phyloP scores from a whole-genome alignment of 108 stramenopile species.

The Cyclostephanos invisitatus region DNA sequence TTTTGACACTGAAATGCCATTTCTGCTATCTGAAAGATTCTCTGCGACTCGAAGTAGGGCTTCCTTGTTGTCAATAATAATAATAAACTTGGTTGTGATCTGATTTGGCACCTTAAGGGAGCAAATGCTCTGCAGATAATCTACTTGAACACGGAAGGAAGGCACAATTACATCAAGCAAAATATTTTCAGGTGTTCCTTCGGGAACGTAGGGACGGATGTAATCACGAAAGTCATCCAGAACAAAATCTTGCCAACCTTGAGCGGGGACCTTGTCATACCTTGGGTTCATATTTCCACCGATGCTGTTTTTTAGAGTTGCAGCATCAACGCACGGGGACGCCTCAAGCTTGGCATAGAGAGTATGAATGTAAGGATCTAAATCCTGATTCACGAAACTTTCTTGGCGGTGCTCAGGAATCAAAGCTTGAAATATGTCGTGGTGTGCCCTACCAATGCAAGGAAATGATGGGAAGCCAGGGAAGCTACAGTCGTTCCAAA shows the following conservation, averaged over 20 bases:
- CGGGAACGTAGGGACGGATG: neutral
- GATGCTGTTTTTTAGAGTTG: slow-evolving; percentile 29
- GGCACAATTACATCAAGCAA: slow-evolving; percentile 29
- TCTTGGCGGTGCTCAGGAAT: slow-evolving; percentile 45
- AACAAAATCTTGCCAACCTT: slow-evolving; percentile 47
- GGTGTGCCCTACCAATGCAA: slow-evolving; percentile 45
- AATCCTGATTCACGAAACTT: slow-evolving; percentile 56
- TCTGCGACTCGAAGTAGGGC: neutral
- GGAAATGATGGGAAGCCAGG: slow-evolving; percentile 69
- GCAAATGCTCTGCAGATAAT: slow-evolving; percentile 46
- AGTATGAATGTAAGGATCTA: slow-evolving; percentile 54
- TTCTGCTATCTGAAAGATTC: neutral
- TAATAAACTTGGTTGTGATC: slow-evolving; percentile 37
- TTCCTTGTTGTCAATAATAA: slow-evolving; percentile 56
- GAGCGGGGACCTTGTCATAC: slow-evolving; percentile 42
- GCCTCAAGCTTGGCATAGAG: slow-evolving; percentile 50
- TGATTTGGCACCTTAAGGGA: slow-evolving; percentile 31
- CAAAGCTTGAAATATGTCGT: slow-evolving; percentile 42
- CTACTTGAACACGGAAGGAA: slow-evolving; percentile 12
- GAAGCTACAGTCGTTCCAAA: slow-evolving; percentile 55
- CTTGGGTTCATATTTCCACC: slow-evolving; percentile 47
- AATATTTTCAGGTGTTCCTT: slow-evolving; percentile 4
- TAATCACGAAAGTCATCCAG: slow-evolving; percentile 25
- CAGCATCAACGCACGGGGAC: slow-evolving; percentile 29
- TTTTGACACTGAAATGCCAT: neutral